Conservation (phyloP, 148 eudicot species). For the Camellia lanceoleosa region DNA sequence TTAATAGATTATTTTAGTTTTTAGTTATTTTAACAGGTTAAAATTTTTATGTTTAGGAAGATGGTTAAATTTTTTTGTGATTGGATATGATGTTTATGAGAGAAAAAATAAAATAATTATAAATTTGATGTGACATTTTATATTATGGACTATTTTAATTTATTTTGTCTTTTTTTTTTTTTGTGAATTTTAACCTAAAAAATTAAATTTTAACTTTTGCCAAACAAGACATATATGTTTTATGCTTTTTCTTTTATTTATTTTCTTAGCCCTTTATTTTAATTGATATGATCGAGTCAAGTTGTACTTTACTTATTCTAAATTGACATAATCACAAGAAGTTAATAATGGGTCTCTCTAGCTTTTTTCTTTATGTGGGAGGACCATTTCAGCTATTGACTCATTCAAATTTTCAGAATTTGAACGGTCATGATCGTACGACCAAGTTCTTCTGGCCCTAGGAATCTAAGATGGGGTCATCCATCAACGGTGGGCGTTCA, state of each 20-base stretch:
- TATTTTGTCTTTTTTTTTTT: too few relatives aligned
- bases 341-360: constrained; percentile 3
- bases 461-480: not conserved
- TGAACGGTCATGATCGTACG: not conserved
- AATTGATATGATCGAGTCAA: constrained; percentile 12
- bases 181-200: too few relatives aligned
- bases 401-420: not conserved
- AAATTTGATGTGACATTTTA: too few relatives aligned
- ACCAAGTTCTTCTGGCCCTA: not conserved
- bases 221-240: too few relatives aligned
- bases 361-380: not conserved
- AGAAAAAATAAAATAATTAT: too few relatives aligned
- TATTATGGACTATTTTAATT: too few relatives aligned
- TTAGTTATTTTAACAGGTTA: too few relatives aligned
- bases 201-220: too few relatives aligned
- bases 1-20: too few relatives aligned
- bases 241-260: not conserved
- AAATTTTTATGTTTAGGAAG: too few relatives aligned
- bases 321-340: constrained; percentile 15
- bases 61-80: too few relatives aligned
- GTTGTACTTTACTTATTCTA: constrained; percentile 15
- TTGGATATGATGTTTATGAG: too few relatives aligned
- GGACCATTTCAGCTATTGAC: constrained; percentile 8
- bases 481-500: not conserved
- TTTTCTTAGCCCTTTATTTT: not conserved